Base-by-base conservation (phyloP, 116 monocot species). In the Cymodocea nodosa region DNA sequence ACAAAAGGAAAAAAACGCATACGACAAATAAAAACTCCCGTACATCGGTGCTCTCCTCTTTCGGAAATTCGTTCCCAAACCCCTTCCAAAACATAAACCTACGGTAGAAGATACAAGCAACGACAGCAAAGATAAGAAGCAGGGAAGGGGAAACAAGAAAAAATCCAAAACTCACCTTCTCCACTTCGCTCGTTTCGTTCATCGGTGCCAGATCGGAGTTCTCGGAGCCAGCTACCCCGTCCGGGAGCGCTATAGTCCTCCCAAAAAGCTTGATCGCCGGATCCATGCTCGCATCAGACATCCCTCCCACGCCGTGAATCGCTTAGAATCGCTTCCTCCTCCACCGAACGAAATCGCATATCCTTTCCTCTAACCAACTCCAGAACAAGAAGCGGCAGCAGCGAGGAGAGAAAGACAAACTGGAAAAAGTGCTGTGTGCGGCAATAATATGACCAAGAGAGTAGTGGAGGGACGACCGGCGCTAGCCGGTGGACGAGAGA, bases 191-290 rank as follows among this genome's bases (percentile, higher is more conserved):
- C 4, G 24, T 13, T 9, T 58, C 14, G 25, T 58, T 15, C 25
- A 58, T 25, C 10, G 58, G 15, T 12, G 22, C 58, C 14, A 37
- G 64, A 64, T 48, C 49, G 23, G 14, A 23, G 13, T 37, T 24
- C 20, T 64, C 64, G 20, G 17, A 36, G 13, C 2, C 50, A 2
- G 4, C 17, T 64, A 36, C 64, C 17, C 36, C 34, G 20, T 78
- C 88, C 22, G 73, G 63, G 23, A 85, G 23, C 35, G 85, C 64
- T 5, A 89, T 85, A 16, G 77, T 89, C 72, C 59, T 73, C 66
- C 84, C 84, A 70, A 88, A 88, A 35, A 88, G 81, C 81, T 88
- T 88, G 64, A 88, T 88, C 69, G 82, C 81, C 65, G 83, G 66
- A 61, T 67, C 65, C 22, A 8, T 64, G 2, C 0, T 22, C 58